These are phyloP conservation scores for Phalaenopsis aphrodite DNA, from an alignment of 106 monocot genomes.

Conservation along the genomic window DNA sequence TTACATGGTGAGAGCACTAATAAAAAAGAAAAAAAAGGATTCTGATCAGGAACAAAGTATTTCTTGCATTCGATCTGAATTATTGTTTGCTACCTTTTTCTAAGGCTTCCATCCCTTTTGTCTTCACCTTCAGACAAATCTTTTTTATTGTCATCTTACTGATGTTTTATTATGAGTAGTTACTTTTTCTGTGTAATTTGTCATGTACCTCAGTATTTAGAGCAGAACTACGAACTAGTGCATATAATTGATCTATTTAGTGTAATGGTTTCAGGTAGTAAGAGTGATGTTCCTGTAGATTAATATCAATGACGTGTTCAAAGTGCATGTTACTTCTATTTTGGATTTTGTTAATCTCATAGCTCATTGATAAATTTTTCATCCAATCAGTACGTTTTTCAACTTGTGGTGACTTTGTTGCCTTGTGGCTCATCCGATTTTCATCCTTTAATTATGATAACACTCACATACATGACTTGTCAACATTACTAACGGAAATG, in stretches of 20 bases:
- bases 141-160: background rate
- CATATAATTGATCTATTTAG: background rate
- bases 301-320: background rate
- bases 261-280: background rate
- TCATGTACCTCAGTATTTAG: background rate
- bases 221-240: background rate
- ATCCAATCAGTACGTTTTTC: background rate
- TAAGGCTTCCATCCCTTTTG: background rate
- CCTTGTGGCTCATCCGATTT: background rate
- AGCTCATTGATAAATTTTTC: background rate
- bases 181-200: background rate
- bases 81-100: background rate
- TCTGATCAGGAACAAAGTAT: background rate
- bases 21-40: background rate
- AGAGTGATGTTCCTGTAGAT: background rate
- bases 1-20: background rate
- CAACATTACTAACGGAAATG: background rate
- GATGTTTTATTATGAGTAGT: background rate
- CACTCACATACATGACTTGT: background rate
- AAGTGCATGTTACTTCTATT: background rate
- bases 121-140: too few relatives aligned
- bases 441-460: background rate
- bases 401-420: background rate
- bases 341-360: background rate
- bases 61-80: background rate